Base-by-base conservation (phyloP, 495 filamentous ascomycete species). In the Tuber magnatum region DNA sequence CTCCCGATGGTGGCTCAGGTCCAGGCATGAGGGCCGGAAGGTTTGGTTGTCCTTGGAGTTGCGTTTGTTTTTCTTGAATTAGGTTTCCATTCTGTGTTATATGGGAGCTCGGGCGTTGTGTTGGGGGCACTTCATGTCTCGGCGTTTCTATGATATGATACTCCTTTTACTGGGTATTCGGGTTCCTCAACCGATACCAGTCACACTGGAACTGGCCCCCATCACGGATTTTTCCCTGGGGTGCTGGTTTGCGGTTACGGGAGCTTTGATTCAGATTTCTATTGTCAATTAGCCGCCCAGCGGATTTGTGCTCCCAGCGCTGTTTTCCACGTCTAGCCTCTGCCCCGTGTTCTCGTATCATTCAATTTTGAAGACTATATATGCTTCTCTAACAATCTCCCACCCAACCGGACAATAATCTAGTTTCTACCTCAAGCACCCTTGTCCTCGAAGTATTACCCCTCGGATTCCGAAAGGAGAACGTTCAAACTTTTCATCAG, bases 401-500 rank as follows among this genome's bases (percentile, higher is more conserved):
- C 28, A 18, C 56, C 56, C 14, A 65, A 10, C 28, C 28, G 32
- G 2, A 28, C 28, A 65, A 65, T 65, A 7, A 65, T 35, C n/a
- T 28, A 32, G 3, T 4, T 35, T 35, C n/a, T 32, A 3, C n/a
- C 56, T 18, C 35, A 65, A 65, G 56, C 28, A 1, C 9, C 32
- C 56, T 35, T 18, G 18, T 35, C 32, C 28, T 35, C 14, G 14
- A 20, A 65, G 56, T 20, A 35, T 35, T 35, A 28, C 56, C 14
- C 28, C 16, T 65, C 56, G 3, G 56, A 35, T 28, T 65, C 56
- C 32, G 56, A 28, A 65, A 35, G 28, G 38, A 69, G 41, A 69
- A 79, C 68, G 32, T 73, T 76, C 18, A 79, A 56, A 72, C 73
- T 44, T 22, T 68, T 79, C 42, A 79, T 68, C 41, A 79, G 43